Conservation (phyloP, 805 yeast genomes). For the Torulaspora microellipsoides region DNA sequence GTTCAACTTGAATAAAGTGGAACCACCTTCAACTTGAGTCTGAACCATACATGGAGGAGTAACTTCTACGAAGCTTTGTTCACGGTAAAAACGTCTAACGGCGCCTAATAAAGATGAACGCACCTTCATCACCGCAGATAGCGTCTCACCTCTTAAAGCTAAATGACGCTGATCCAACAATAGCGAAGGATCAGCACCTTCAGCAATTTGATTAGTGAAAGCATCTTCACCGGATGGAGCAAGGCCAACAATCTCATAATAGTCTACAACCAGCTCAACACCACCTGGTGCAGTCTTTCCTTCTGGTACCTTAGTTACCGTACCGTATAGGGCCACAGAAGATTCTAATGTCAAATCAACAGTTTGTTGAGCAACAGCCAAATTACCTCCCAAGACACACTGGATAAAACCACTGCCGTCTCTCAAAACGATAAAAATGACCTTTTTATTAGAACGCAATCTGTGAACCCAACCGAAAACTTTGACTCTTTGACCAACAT, state of each 20-base stretch:
- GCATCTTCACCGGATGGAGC: slow-evolving; percentile 98
- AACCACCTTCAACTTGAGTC: slow-evolving; percentile 99
- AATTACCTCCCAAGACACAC: slow-evolving; percentile 81
- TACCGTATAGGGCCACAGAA: slow-evolving; percentile 76
- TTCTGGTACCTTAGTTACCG: slow-evolving; percentile 78
- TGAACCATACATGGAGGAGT: slow-evolving; percentile 99
- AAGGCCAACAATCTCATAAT: slow-evolving; percentile 79
- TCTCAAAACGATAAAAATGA: slow-evolving; percentile 84
- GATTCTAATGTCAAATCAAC: slow-evolving; percentile 83
- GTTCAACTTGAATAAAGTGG: slow-evolving; percentile 86
- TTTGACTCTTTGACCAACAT: slow-evolving; percentile 64
- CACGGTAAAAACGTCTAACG: slow-evolving; percentile 70
- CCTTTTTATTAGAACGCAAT: slow-evolving; percentile 86
- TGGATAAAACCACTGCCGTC: slow-evolving; percentile 94
- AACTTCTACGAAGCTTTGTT: slow-evolving; percentile 78
- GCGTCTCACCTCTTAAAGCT: slow-evolving; percentile 92
- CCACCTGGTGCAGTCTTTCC: slow-evolving; percentile 98
- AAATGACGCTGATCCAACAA: slow-evolving; percentile 93
- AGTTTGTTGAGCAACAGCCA: slow-evolving; percentile 87
- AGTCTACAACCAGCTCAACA: slow-evolving; percentile 88
- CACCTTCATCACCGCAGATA: slow-evolving; percentile 89
- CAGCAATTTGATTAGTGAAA: slow-evolving; percentile 90
- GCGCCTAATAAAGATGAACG: slow-evolving; percentile 74
- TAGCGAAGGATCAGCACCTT: slow-evolving; percentile 88
- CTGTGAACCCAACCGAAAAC: slow-evolving; percentile 97